A percentile compares a stretch with the other conserved stretches of the same genome.
phyloP scores from a whole-genome alignment of 257 asterid genomes.

The Plantago elongata region DNA sequence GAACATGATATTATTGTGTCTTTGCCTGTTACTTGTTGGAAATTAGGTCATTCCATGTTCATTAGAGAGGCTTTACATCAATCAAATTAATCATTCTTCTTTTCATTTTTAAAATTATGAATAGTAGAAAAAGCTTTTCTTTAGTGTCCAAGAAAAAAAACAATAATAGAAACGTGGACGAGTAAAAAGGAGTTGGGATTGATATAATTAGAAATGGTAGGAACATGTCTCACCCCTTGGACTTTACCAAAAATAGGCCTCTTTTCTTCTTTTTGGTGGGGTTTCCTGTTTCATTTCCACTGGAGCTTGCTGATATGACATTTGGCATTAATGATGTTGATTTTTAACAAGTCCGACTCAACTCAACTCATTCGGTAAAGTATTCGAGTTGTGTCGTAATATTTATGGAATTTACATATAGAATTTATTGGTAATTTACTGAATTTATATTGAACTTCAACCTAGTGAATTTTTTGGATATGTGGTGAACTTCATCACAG shows the following conservation, averaged over 20 bases:
- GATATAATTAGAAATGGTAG: slow-evolving; percentile 5
- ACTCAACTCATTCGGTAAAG: no score
- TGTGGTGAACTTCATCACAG: no score
- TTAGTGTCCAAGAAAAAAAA: slow-evolving; percentile 17
- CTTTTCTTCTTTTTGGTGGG: background rate
- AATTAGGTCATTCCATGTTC: slow-evolving; percentile 10
- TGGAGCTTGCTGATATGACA: no score
- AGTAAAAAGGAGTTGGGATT: slow-evolving; percentile 4
- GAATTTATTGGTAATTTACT: no score
- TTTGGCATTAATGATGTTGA: no score
- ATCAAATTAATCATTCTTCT: background rate
- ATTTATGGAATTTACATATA: no score
- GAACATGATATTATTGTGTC: slow-evolving; percentile 1
- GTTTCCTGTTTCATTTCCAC: no score
- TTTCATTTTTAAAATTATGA: background rate
- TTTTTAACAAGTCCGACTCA: no score
- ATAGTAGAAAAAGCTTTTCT: slow-evolving; percentile 15
- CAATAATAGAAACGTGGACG: slow-evolving; percentile 29
- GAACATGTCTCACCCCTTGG: slow-evolving; percentile 15
- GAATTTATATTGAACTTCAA: background rate
- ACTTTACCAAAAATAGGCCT: slow-evolving; percentile 18
- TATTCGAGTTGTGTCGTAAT: no score
- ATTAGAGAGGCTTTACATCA: slow-evolving; percentile 3
- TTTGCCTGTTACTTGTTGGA: background rate
- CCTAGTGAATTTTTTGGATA: background rate